Evolutionary conservation across 306 rosid species (phyloP), one percentile per base, ranked within the genome.

Genomic region (Prosopis cineraria): DNA sequence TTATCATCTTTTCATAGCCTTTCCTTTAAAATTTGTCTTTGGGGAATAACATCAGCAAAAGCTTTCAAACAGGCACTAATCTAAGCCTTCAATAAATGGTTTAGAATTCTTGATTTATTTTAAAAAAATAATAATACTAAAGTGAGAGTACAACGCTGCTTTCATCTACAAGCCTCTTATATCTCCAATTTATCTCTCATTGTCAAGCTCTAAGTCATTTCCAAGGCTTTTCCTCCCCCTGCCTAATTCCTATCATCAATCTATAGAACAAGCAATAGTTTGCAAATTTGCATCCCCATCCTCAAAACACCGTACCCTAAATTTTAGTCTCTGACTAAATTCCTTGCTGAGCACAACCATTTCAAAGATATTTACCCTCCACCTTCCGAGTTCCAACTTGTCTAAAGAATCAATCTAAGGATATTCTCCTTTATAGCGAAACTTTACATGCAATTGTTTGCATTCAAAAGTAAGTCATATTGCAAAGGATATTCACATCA

Each of bases 401-500:
- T 34, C 70, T 3, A 30, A 13, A 64, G 2, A 20, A 37, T 20
- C 47, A n/a, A 36, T 22, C 31, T 66, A n/a, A 19, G 7, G 30
- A 66, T 66, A 37, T 66, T 66, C 71, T 66, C 71, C 19, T 9
- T 20, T 20, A 20, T 66, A 64, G 6, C 69, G 9, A 13, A 68
- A 25, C 17, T 68, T 43, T 24, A 68, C 4, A 25, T 2, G 62
- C 74, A 71, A 63, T 13, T 31, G 8, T 10, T 45, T 11, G 29
- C 29, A 33, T 47, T 56, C 41, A 43, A 25, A 47, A 19, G 5
- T 25, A 39, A 67, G 74, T 44, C 58, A 59, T 34, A 70, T 20
- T 39, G 81, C 8, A 73, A 31, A 10, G 22, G 44, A 60, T 20
- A 63, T 22, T 40, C 63, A 67, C 40, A 68, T 25, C 68, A 58